Percentiles rank a stretch among this genome's conserved stretches.
These are phyloP conservation scores for Chlorella sp. DNA, from an alignment of 139 green algal genomes.

Conservation along the genomic window DNA sequence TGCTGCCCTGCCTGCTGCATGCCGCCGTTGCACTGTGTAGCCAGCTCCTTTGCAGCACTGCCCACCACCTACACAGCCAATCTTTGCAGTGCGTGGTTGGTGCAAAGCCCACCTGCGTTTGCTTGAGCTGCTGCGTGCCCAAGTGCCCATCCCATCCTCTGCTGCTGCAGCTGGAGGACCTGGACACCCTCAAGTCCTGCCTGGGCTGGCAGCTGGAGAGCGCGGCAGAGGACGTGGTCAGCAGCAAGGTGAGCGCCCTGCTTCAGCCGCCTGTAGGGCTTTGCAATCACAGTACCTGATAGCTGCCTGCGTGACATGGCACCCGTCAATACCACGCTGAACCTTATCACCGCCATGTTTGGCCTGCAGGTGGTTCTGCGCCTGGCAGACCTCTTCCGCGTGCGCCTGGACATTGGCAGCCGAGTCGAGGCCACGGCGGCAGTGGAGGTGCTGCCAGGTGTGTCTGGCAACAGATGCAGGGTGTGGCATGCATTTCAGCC, in stretches of 20 bases:
- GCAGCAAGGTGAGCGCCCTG: neutral
- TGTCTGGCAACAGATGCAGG: too few species aligned
- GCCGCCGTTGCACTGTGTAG: neutral
- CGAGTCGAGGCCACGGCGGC: neutral
- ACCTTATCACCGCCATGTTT: too few species aligned
- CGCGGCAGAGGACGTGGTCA: neutral
- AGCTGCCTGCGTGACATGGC: too few species aligned
- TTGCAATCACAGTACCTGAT: too few species aligned
- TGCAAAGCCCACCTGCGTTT: neutral
- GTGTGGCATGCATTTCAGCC: too few species aligned
- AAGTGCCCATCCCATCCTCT: too few species aligned
- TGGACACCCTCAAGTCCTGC: constrained; percentile 28
- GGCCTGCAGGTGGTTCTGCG: constrained; percentile 26
- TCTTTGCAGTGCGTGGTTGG: neutral
- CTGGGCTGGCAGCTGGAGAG: constrained; percentile 40
- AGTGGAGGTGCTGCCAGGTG: constrained; percentile 7
- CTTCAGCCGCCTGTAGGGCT: too few species aligned
- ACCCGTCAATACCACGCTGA: too few species aligned
- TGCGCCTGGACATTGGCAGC: constrained; percentile 26
- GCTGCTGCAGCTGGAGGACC: constrained; percentile 20
- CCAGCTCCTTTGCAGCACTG: too few species aligned
- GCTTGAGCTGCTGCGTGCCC: neutral
- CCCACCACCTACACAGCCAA: neutral
- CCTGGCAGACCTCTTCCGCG: constrained; percentile 29
- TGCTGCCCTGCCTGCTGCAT: neutral